Conservation (phyloP, 1,284 basidiomycete genomes). For the Rhodotorula sp. region DNA sequence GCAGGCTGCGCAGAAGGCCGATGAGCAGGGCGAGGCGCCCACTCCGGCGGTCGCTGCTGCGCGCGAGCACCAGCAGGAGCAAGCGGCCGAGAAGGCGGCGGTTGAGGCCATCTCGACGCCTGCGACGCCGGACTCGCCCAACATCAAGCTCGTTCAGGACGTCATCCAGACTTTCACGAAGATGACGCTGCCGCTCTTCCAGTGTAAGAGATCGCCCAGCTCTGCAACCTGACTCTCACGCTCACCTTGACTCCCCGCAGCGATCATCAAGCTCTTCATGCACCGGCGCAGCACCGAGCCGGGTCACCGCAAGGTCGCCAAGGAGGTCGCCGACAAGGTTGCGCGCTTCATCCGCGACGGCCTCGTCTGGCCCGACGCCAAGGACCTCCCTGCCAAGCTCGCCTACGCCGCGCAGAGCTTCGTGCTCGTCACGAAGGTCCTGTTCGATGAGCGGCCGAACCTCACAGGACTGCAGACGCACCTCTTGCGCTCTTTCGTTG, state of each 20-base stretch:
- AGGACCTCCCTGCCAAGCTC: conserved; percentile 47
- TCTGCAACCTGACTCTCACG: background rate
- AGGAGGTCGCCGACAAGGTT: conserved; percentile 66
- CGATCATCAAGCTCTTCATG: conserved; percentile 75
- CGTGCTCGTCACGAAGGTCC: conserved; percentile 67
- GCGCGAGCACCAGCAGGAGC: conserved; percentile 20
- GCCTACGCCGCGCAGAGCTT: conserved; percentile 67
- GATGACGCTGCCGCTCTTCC: conserved; percentile 80
- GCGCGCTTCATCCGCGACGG: conserved; percentile 74
- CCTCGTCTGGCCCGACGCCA: conserved; percentile 61
- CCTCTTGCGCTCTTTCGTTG: conserved; percentile 72
- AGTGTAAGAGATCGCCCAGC: conserved; percentile 61
- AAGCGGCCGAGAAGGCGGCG: conserved; percentile 27
- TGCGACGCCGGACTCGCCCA: conserved; percentile 55
- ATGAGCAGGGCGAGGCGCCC: conserved; percentile 28
- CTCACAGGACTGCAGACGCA: conserved; percentile 67
- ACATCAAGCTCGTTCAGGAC: conserved; percentile 77
- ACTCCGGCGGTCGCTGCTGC: conserved; percentile 4
- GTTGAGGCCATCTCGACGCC: conserved; percentile 49
- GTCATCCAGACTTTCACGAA: conserved; percentile 76
- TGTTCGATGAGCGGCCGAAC: conserved; percentile 49
- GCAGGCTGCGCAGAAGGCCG: conserved; percentile 24
- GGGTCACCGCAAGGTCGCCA: conserved; percentile 74
- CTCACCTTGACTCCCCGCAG: conserved; percentile 20
- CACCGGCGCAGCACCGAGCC: conserved; percentile 75